Percentiles rank a stretch among this genome's conserved stretches.
Conservation (phyloP, 2,329 filamentous ascomycete species). For the Fusarium solani-melongenae region DNA sequence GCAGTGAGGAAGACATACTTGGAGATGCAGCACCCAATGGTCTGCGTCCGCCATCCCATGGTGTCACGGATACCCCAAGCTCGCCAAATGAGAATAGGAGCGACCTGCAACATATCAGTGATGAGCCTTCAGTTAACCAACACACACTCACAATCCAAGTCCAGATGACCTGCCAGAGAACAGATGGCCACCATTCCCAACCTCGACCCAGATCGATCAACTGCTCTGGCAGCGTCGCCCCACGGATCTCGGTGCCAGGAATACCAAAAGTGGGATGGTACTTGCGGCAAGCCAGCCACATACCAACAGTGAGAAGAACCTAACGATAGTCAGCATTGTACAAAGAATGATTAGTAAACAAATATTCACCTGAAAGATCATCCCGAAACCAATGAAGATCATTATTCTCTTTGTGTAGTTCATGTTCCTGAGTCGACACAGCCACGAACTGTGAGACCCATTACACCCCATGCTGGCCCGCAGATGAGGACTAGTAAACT, state of each 20-base stretch:
- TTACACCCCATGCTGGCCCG: neutral
- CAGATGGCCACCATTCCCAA: constrained; percentile 73
- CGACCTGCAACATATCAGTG: constrained; percentile 38
- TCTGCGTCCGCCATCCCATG: constrained; percentile 73
- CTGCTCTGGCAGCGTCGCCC: constrained; percentile 49
- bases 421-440: constrained; percentile 44
- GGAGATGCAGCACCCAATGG: constrained; percentile 60
- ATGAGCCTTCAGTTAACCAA: fast-evolving
- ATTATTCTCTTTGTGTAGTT: constrained; percentile 59
- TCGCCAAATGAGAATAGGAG: constrained; percentile 68
- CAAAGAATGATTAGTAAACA: neutral
- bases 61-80: constrained; percentile 72
- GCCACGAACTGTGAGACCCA: constrained; percentile 16
- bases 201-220: constrained; percentile 59
- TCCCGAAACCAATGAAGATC: constrained; percentile 62
- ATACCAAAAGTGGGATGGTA: constrained; percentile 70
- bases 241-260: constrained; percentile 61
- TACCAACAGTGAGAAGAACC: constrained; percentile 66
- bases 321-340: constrained; percentile 42
- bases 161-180: constrained; percentile 72
- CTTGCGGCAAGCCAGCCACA: constrained; percentile 71
- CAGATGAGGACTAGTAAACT: constrained; percentile 32
- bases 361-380: constrained; percentile 63
- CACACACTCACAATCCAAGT: constrained; percentile 59
- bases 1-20: constrained; percentile 45